Base-by-base conservation (phyloP, 1,284 basidiomycete species). In the Ceratobasidium sp. region DNA sequence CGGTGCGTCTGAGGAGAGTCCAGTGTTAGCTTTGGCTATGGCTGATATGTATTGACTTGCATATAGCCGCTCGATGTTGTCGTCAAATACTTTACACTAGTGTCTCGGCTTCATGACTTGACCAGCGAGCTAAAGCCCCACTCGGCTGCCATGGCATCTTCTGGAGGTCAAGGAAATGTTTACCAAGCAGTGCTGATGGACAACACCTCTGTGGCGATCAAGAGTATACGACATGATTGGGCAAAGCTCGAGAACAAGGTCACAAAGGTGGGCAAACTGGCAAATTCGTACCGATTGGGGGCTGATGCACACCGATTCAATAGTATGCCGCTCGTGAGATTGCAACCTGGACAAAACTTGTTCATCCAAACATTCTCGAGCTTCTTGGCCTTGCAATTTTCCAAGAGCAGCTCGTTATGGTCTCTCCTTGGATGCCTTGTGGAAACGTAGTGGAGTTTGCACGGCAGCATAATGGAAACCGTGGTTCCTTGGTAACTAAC, bases 271-370 rank as follows among this genome's bases (percentile, higher is more conserved):
- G 15, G 43, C 27, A 8, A 25, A 17, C 17, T 15, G 27, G n/a
- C 49, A 25, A 50, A 12, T 3, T 40, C 38, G 56, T 17, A 10
- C 13, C 17, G 3, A 34, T 17, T 3, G 4, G 15, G 13, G 29
- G 17, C 25, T 25, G 17, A 13, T 47, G 5, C 49, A 8, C 27
- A 13, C 52, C 10, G 22, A 32, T 32, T 42, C 15, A 13, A 29
- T 22, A 64, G 58, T 45, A 34, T 35, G 50, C 58, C 6, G 38
- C 56, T 3, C 56, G 56, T 8, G 56, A 58, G 29, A 38, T 58
- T 29, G 20, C 20, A 3, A 27, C 56, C 3, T 58, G 56, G 56
- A 20, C 56, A n/a, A 58, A 58, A 43, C 42, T 58, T 5, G 22
- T 45, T 15, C 56, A 58, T 25, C 27, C 38, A 31, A 45, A 58